phyloP scores from a whole-genome alignment of 2,329 filamentous ascomycete genomes.

The Xylariaceae sp. region DNA sequence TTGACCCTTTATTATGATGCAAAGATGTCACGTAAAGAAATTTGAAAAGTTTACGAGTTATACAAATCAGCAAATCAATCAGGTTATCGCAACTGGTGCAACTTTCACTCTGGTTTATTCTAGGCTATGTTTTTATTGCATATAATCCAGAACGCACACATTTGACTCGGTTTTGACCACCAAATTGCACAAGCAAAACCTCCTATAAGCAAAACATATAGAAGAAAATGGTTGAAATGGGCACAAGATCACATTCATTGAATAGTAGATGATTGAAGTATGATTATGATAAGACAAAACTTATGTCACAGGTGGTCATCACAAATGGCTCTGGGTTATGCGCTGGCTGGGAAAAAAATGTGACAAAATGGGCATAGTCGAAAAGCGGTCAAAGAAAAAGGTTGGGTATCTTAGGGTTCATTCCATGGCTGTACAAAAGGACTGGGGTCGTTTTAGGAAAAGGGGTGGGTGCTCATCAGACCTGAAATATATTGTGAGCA shows the following conservation, averaged over 20 bases:
- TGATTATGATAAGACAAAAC: too few relatives aligned
- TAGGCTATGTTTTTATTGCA: background rate
- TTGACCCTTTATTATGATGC: too few relatives aligned
- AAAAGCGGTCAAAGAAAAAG: too few relatives aligned
- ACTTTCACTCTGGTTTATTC: background rate
- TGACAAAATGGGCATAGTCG: too few relatives aligned
- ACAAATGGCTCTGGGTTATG: too few relatives aligned
- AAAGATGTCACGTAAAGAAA: too few relatives aligned
- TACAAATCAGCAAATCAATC: too few relatives aligned
- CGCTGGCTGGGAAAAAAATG: too few relatives aligned
- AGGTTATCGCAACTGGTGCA: background rate
- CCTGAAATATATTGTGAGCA: background rate
- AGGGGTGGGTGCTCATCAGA: background rate
- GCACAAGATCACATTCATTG: background rate
- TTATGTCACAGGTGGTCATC: too few relatives aligned
- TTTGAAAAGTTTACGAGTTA: too few relatives aligned
- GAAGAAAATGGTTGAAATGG: background rate
- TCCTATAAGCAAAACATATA: background rate
- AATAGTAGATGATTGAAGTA: too few relatives aligned
- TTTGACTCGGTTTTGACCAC: background rate
- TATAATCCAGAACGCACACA: background rate
- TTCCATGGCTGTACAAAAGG: background rate
- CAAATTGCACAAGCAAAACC: background rate
- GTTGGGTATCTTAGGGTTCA: background rate
- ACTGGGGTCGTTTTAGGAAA: background rate